Percentiles rank a stretch among this genome's conserved stretches.
phyloP scores from a whole-genome alignment of 2,329 filamentous ascomycete genomes.

The Fusarium denticulatum region DNA sequence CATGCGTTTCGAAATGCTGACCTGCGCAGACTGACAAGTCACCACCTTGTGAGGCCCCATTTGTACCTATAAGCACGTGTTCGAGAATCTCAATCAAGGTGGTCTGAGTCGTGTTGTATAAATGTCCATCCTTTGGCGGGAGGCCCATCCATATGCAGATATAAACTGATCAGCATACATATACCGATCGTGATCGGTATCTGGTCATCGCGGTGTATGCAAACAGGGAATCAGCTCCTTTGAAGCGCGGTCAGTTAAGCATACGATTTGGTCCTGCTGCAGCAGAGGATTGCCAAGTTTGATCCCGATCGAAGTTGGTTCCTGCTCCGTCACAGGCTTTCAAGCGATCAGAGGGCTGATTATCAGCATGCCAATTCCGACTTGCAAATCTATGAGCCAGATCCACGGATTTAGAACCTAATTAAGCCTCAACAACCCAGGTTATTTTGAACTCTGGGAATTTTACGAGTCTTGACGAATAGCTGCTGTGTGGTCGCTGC shows the following conservation, averaged over 20 bases:
- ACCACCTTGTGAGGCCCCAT: background rate
- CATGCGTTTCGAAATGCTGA: background rate
- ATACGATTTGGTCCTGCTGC: background rate
- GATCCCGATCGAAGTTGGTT: slow-evolving; percentile 12
- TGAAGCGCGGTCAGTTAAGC: background rate
- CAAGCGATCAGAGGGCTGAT: background rate
- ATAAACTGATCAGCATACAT: slow-evolving; percentile 4
- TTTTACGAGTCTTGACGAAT: slow-evolving; percentile 1
- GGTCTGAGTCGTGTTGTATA: background rate
- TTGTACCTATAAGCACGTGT: background rate
- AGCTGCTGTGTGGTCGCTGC: background rate
- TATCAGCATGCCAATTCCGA: background rate
- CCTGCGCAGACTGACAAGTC: background rate
- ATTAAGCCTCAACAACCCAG: background rate
- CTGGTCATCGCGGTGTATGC: background rate
- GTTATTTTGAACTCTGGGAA: background rate
- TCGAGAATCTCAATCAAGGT: background rate
- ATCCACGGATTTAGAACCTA: background rate
- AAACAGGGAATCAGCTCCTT: background rate
- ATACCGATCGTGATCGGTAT: background rate
- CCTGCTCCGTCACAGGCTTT: background rate
- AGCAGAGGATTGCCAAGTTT: slow-evolving; percentile 19
- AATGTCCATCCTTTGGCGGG: background rate
- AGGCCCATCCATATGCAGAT: background rate
- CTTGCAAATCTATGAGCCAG: background rate